Percentiles rank a stretch among this genome's conserved stretches.
phyloP scores from a whole-genome alignment of 306 rosid species.

The Rosa multiflora region DNA sequence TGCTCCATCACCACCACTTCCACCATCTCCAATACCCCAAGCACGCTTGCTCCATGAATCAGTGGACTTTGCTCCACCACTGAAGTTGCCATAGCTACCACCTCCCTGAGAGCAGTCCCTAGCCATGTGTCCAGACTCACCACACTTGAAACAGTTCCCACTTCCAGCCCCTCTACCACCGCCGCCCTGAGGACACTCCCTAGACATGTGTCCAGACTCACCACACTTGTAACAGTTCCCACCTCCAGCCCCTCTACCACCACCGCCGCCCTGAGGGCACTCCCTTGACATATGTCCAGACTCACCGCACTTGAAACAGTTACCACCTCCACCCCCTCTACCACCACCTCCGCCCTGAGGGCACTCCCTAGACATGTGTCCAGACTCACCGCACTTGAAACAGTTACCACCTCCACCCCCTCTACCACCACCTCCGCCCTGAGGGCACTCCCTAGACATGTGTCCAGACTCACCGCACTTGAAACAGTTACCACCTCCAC shows the following conservation, averaged over 20 bases:
- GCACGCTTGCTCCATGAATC: not conserved
- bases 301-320: slow-evolving; percentile 7
- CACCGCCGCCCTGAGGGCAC: not conserved
- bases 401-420: not conserved
- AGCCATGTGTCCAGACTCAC: slow-evolving; percentile 12
- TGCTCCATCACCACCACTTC: not conserved
- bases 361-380: slow-evolving; percentile 6
- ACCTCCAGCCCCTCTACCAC: slow-evolving; percentile 1
- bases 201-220: slow-evolving; percentile 7
- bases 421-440: too few relatives aligned
- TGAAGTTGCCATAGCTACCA: not conserved
- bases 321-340: slow-evolving; percentile 36
- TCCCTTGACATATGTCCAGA: not conserved
- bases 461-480: not conserved
- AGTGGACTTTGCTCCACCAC: not conserved
- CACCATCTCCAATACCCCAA: not conserved
- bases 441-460: slow-evolving; percentile 5
- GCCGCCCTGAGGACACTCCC: slow-evolving; percentile 8
- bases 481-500: slow-evolving; percentile 16
- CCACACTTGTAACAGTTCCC: not conserved
- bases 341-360: slow-evolving; percentile 18
- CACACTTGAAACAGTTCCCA: slow-evolving; percentile 1
- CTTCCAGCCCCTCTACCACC: slow-evolving; percentile 12
- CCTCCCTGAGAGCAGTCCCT: slow-evolving; percentile 10
- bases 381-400: not conserved